Evolutionary conservation across 2,329 filamentous ascomycete genomes (phyloP).

Genomic region (Trichoderma atroviride): DNA sequence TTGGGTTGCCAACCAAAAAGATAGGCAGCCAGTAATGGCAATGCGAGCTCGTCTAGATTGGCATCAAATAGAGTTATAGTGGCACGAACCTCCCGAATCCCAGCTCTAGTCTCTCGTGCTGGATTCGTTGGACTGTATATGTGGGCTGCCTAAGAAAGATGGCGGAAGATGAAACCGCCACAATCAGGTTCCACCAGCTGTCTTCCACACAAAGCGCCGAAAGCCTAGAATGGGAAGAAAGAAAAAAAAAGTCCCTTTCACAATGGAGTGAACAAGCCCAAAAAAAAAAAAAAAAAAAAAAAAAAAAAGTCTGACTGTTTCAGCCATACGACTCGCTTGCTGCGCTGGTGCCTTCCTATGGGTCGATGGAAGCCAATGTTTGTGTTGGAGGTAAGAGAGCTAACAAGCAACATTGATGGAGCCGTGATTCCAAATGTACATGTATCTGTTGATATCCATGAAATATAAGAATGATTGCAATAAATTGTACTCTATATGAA

Average conservation of each 20-base stretch:
- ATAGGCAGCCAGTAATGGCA: neutral
- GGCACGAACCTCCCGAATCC: neutral
- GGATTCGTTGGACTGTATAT: neutral
- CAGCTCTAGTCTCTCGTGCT: neutral
- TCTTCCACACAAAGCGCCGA: neutral
- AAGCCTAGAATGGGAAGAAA: neutral
- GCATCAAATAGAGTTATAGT: neutral
- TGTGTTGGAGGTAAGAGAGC: neutral
- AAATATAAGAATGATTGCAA: neutral
- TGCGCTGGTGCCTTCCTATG: neutral
- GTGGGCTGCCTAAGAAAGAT: neutral
- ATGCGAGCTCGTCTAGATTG: neutral
- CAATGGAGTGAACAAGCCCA: neutral
- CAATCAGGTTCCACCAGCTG: slow-evolving; percentile 14
- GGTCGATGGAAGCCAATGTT: neutral
- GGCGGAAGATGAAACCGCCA: slow-evolving; percentile 18
- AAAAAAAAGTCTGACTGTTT: neutral
- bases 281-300: neutral
- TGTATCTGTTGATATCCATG: neutral
- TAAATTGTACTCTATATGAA: neutral
- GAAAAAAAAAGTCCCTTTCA: neutral
- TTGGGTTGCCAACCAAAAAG: neutral
- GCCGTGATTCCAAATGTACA: neutral
- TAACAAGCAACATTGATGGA: neutral
- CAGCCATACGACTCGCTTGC: slow-evolving; percentile 1